Base-by-base conservation (phyloP, 441 rosid species). In the Populus tomentosa region DNA sequence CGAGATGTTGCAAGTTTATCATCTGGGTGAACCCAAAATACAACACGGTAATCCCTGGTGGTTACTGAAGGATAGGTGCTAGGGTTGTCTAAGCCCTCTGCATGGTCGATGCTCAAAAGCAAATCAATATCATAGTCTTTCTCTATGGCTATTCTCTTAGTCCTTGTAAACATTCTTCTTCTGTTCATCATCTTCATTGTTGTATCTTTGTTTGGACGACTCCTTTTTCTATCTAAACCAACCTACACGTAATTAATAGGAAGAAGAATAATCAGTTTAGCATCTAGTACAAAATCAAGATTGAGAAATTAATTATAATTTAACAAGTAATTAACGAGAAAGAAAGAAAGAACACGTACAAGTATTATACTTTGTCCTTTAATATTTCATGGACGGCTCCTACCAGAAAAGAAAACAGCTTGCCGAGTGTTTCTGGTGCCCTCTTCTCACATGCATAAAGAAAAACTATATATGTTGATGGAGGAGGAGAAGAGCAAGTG, bases 1-100 rank as follows among this genome's bases (percentile, higher is more conserved):
- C 16, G 13, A 0, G 4, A 3, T 0, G 86, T 84, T 20, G 0
- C 2, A 9, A 20, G 62, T 36, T 42, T 38, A 7, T 10, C 24
- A 3, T 16, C 69, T 3, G 86, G 70, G 36, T 71, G 32, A 18
- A 74, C 35, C 81, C 84, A 76, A 1, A 61, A 67, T 0, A 53
- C 4, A 7, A 62, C 77, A 5, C 3, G 28, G 35, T 79, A 78
- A 21, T 53, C 14, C 21, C 79, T 74, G 1, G 8, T 30, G 0
- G 24, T 30, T 0, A 67, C 69, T 0, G 30, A 5, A 1, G 79
- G 77, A 5, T 56, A 24, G 7, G 10, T 1, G 20, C 18, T 26
- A 0, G 69, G 67, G 8, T 35, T n/a, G 36, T 84, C 84, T 2
- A 81, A n/a, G 13, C 66, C 82, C 23, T 81, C 81, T 4, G 71